Conservation (phyloP, 495 filamentous ascomycete species). For the Filosporella fistucella region DNA sequence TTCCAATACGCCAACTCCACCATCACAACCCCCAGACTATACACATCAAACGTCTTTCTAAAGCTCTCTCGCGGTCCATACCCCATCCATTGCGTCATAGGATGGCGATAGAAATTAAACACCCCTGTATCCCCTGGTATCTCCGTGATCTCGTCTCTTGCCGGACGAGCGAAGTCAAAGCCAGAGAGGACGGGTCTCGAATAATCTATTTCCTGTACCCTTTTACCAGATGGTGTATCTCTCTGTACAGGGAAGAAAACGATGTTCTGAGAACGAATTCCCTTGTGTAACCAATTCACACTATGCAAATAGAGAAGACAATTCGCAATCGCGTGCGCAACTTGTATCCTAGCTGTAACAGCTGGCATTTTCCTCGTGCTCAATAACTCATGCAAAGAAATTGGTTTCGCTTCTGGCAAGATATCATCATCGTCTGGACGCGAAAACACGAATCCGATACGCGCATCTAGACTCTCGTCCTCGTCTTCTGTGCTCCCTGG, state of each 20-base stretch:
- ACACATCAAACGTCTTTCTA: constrained; percentile 46
- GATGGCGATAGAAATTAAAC: constrained; percentile 46
- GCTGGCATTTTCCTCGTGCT: constrained; percentile 2
- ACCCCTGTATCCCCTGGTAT: constrained; percentile 35
- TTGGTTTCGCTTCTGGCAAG: constrained; percentile 6
- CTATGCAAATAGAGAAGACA: constrained; percentile 36
- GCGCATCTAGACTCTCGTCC: constrained; percentile 24
- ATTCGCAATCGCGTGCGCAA: constrained; percentile 16
- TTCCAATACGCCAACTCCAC: constrained; percentile 49
- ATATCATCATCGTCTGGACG: constrained; percentile 13
- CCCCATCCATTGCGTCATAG: constrained; percentile 35
- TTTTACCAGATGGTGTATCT: constrained; percentile 18
- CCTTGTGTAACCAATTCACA: constrained; percentile 56
- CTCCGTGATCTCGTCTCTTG: constrained; percentile 45
- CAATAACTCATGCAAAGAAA: constrained; percentile 14
- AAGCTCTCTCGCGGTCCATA: constrained; percentile 31
- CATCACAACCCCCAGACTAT: constrained; percentile 42
- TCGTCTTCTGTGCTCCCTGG: constrained; percentile 6
- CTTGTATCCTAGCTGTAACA: constrained; percentile 10
- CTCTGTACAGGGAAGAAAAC: constrained; percentile 45
- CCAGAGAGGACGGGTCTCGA: constrained; percentile 41
- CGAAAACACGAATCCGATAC: constrained; percentile 19
- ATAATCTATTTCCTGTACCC: constrained; percentile 23
- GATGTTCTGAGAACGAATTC: constrained; percentile 46
- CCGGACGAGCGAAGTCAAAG: constrained; percentile 52